Evolutionary conservation across 2,329 filamentous ascomycete species (phyloP).

Genomic region (Colletotrichum shisoi): DNA sequence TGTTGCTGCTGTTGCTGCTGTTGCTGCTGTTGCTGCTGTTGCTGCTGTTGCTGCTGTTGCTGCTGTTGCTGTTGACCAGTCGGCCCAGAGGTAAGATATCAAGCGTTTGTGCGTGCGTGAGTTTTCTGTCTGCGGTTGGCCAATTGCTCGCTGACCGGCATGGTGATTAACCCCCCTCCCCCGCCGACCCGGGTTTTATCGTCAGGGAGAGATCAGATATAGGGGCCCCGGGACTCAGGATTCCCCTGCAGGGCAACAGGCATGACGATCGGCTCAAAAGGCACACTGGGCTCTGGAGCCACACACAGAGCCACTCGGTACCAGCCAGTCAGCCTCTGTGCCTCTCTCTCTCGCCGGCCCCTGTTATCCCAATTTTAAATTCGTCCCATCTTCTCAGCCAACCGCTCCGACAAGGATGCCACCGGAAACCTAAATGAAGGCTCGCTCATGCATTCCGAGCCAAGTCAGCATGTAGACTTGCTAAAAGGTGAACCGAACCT

Average conservation of each 20-base stretch:
- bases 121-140: background rate
- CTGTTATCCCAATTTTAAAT: slow-evolving; percentile 35
- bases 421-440: slow-evolving; percentile 15
- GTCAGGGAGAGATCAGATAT: slow-evolving; percentile 37
- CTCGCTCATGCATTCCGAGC: slow-evolving; percentile 24
- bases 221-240: slow-evolving; percentile 34
- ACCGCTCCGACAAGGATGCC: slow-evolving; percentile 29
- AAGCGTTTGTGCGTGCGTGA: background rate
- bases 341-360: slow-evolving; percentile 13
- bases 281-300: slow-evolving; percentile 16
- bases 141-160: background rate
- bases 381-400: slow-evolving; percentile 39
- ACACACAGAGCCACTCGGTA: slow-evolving; percentile 34
- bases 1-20: too few species aligned
- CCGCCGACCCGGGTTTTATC: slow-evolving; percentile 21
- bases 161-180: background rate
- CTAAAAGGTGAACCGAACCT: too few species aligned
- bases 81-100: background rate
- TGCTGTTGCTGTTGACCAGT: background rate
- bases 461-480: slow-evolving; percentile 8
- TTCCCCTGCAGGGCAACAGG: slow-evolving; percentile 39
- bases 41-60: background rate
- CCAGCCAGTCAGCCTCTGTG: slow-evolving; percentile 8
- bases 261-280: slow-evolving; percentile 38
- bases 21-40: background rate